These are phyloP conservation scores for Allium cepa DNA, from an alignment of 106 monocot genomes.

Conservation along the genomic window DNA sequence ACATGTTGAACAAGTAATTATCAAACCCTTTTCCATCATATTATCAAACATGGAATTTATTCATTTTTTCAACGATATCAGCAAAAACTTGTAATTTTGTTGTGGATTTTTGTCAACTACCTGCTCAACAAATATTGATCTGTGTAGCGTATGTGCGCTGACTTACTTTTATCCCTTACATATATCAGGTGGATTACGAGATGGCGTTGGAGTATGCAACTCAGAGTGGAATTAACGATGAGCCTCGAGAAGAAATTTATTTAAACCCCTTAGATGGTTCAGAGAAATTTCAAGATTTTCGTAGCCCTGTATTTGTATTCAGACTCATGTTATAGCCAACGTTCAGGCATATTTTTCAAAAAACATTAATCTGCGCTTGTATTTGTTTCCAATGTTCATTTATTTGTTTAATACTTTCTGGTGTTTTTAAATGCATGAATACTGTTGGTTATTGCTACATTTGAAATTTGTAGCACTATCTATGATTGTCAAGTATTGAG, in stretches of 20 bases:
- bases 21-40: background rate
- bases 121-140: background rate
- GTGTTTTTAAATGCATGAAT: too few species aligned
- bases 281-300: conserved; percentile 34
- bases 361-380: too few species aligned
- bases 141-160: background rate
- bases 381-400: too few species aligned
- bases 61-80: too few species aligned
- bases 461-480: too few species aligned
- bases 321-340: conserved; percentile 30
- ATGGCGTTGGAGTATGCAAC: conserved; percentile 74
- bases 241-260: conserved; percentile 63
- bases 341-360: too few species aligned
- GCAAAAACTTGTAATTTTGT: too few species aligned
- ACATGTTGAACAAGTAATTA: conserved; percentile 56
- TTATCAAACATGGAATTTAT: background rate
- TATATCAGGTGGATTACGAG: conserved; percentile 60
- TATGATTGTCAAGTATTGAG: too few species aligned
- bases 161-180: background rate
- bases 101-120: too few species aligned
- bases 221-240: conserved; percentile 67
- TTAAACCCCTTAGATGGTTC: conserved; percentile 42
- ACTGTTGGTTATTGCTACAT: too few species aligned
- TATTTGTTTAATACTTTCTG: too few species aligned
- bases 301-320: conserved; percentile 47